Evolutionary conservation across 2,329 filamentous ascomycete genomes (phyloP).

Genomic region (Penicillium sp.): DNA sequence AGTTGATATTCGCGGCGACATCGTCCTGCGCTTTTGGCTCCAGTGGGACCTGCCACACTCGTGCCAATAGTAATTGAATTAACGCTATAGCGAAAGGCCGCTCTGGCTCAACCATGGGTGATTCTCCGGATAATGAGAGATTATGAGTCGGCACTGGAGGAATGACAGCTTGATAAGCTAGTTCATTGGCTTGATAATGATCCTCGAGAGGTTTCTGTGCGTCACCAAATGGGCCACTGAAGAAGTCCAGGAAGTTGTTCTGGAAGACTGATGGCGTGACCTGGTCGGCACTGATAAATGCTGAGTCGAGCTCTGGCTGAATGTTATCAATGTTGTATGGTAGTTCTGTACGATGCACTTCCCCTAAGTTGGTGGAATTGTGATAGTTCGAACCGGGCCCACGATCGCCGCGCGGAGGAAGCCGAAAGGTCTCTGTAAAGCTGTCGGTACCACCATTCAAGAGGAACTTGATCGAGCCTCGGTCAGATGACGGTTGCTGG

Average conservation of each 20-base stretch:
- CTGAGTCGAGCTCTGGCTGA: conserved; percentile 18
- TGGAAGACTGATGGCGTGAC: conserved; percentile 32
- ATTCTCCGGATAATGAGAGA: conserved; percentile 20
- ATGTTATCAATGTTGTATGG: conserved; percentile 13
- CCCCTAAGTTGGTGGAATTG: conserved; percentile 29
- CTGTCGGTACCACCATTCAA: conserved; percentile 46
- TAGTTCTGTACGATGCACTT: conserved; percentile 20
- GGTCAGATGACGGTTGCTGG: conserved; percentile 35
- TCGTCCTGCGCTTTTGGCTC: conserved; percentile 40
- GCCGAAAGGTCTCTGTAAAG: conserved; percentile 45
- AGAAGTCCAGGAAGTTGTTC: conserved; percentile 39
- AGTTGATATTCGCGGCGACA: conserved; percentile 39
- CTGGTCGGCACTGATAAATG: conserved; percentile 27
- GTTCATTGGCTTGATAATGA: conserved; percentile 18
- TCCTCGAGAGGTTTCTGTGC: conserved; percentile 24
- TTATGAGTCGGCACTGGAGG: conserved; percentile 21
- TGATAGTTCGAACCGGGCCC: conserved; percentile 38
- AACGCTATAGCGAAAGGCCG: conserved; percentile 39
- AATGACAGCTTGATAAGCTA: conserved; percentile 18
- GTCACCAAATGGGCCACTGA: conserved; percentile 37
- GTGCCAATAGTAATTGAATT: conserved; percentile 41
- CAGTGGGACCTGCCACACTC: conserved; percentile 38
- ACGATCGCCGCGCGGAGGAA: conserved; percentile 42
- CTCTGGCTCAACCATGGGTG: conserved; percentile 35
- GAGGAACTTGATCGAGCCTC: conserved; percentile 47